Percentiles rank a stretch among this genome's conserved stretches.
Conservation (phyloP, 179 eudicot species). For the Drosera spatulata region DNA sequence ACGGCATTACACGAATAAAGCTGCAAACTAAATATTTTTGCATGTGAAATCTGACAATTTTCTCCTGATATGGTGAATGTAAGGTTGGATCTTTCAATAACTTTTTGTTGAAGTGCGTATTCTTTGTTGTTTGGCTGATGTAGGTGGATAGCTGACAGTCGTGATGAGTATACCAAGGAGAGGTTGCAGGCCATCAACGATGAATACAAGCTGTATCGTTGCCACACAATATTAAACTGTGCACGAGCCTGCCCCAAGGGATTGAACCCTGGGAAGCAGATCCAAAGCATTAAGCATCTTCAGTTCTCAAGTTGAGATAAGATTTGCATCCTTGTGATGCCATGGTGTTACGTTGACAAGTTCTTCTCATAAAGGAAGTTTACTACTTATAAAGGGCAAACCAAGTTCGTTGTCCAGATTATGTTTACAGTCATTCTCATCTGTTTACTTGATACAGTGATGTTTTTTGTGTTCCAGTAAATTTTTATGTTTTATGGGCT, state of each 20-base stretch:
- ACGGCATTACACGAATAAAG: no score
- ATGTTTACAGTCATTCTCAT: no score
- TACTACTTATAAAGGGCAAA: no score
- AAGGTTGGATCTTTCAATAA: background rate
- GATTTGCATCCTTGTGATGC: no score
- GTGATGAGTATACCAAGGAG: slow-evolving; percentile 93
- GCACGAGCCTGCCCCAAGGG: slow-evolving; percentile 97
- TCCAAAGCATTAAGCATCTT: slow-evolving; percentile 76
- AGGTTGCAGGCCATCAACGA: slow-evolving; percentile 82
- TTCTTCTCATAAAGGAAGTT: no score
- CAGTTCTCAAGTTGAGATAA: slow-evolving; percentile 15
- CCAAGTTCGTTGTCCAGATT: no score
- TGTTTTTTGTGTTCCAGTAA: no score
- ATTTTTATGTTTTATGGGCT: no score
- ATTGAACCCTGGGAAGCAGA: slow-evolving; percentile 88
- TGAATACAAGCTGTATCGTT: slow-evolving; percentile 95
- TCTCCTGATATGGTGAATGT: no score
- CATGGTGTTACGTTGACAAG: no score
- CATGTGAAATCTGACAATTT: background rate
- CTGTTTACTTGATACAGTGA: no score
- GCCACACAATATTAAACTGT: slow-evolving; percentile 95
- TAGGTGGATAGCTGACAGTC: slow-evolving; percentile 99
- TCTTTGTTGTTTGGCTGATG: slow-evolving; percentile 10
- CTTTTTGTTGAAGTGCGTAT: background rate
- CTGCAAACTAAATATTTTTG: background rate